A percentile compares a stretch with the other conserved stretches of the same genome.
These are phyloP conservation scores for Adansonia digitata DNA, from an alignment of 345 rosid genomes.

Conservation along the genomic window DNA sequence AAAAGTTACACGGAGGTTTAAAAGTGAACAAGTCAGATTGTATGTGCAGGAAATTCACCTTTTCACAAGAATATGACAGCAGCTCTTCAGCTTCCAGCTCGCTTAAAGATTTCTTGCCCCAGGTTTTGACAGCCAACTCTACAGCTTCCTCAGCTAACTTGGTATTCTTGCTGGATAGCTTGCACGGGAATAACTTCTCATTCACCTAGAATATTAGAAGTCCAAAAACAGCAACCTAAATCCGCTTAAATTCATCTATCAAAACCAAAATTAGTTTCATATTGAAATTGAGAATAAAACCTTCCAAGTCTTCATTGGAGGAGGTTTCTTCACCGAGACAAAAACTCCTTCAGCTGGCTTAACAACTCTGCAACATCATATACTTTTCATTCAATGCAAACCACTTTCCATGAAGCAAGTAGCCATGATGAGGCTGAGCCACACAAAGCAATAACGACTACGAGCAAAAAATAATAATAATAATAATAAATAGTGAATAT, in stretches of 20 bases:
- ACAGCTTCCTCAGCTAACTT: constrained; percentile 87
- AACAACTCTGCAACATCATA: constrained; percentile 56
- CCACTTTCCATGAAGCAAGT: background rate
- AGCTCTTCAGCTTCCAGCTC: constrained; percentile 98
- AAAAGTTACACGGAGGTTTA: background rate
- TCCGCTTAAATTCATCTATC: background rate
- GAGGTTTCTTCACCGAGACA: constrained; percentile 81
- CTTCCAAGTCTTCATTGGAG: constrained; percentile 92
- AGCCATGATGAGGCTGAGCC: background rate
- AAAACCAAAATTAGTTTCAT: constrained; percentile 5
- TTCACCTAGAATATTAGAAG: constrained; percentile 49
- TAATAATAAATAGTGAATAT: constrained; percentile 1
- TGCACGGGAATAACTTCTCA: constrained; percentile 82
- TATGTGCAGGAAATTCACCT: constrained; percentile 39
- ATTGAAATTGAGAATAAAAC: constrained; percentile 30
- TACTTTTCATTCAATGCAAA: background rate
- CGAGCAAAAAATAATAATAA: constrained; percentile 8
- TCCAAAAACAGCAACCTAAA: background rate
- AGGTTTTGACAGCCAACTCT: constrained; percentile 60
- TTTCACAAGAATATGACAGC: constrained; percentile 91
- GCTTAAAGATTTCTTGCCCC: constrained; percentile 83
- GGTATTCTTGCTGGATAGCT: constrained; percentile 55
- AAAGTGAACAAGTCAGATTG: background rate
- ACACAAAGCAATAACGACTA: background rate
- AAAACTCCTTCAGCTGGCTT: constrained; percentile 69